These are phyloP conservation scores for Geranium rotundifolium DNA, from an alignment of 345 rosid species.

Conservation along the genomic window DNA sequence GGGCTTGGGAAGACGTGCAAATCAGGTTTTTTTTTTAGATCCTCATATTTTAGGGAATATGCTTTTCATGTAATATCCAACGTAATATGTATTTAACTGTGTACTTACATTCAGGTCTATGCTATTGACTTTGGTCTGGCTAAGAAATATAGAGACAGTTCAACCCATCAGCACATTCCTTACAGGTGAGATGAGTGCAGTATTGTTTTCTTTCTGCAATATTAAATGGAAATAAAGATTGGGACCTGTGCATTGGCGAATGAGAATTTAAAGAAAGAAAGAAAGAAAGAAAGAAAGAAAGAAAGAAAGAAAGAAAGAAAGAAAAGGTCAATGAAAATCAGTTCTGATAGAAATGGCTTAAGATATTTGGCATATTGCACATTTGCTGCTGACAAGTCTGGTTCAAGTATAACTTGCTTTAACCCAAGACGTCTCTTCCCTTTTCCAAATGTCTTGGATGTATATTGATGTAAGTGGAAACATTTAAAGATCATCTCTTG, in stretches of 20 bases:
- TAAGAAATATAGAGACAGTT: constrained; percentile 77
- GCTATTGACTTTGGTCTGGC: constrained; percentile 90
- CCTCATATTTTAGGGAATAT: not conserved
- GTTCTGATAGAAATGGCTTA: too few relatives aligned
- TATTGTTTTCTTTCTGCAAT: not conserved
- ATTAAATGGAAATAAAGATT: not conserved
- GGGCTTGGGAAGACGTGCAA: constrained; percentile 94
- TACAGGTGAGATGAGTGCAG: constrained; percentile 41
- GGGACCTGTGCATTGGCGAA: not conserved
- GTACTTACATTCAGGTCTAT: constrained; percentile 42
- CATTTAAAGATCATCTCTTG: not conserved
- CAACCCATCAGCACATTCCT: constrained; percentile 84
- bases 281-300: too few relatives aligned
- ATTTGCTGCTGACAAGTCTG: not conserved
- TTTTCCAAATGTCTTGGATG: not conserved
- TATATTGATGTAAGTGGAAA: not conserved
- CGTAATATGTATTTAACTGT: constrained; percentile 1
- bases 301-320: too few relatives aligned
- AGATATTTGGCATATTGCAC: not conserved
- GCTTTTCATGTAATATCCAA: not conserved
- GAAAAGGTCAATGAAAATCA: too few relatives aligned
- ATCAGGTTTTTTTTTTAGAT: constrained; percentile 43
- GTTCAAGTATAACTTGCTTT: not conserved
- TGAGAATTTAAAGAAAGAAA: not conserved
- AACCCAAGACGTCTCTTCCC: too few relatives aligned